phyloP scores from a whole-genome alignment of 306 rosid species.

The apple (Malus domestica) region DNA sequence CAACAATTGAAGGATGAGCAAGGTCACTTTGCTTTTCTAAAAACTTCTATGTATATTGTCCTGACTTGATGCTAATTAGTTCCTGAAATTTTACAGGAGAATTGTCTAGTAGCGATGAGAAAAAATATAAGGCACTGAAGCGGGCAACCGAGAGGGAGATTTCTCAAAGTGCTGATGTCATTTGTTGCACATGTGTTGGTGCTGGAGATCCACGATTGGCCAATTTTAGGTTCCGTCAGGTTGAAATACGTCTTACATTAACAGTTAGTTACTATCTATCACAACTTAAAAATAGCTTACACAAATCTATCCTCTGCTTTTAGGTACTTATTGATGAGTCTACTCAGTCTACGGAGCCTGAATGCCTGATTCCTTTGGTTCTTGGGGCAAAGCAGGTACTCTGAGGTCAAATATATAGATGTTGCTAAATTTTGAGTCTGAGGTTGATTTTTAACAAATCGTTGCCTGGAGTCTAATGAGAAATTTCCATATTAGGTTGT shows the following conservation, averaged over 20 bases:
- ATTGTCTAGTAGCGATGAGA: conserved; percentile 96
- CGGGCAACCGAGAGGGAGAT: conserved; percentile 99
- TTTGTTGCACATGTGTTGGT: conserved; percentile 98
- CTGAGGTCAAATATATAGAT: background rate
- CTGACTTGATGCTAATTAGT: background rate
- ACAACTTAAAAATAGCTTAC: conserved; percentile 20
- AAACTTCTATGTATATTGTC: background rate
- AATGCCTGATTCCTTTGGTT: conserved; percentile 97
- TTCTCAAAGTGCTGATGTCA: conserved; percentile 99
- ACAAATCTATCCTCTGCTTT: background rate
- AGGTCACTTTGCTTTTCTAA: conserved; percentile 32
- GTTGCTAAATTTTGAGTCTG: background rate
- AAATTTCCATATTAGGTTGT: conserved; percentile 55
- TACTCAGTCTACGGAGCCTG: conserved; percentile 97
- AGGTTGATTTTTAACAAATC: background rate
- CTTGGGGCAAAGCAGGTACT: conserved; percentile 98
- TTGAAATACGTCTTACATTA: conserved; percentile 27
- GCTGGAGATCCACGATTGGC: conserved; percentile 98
- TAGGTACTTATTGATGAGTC: conserved; percentile 99
- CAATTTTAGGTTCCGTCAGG: conserved; percentile 99
- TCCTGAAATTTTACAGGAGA: conserved; percentile 50
- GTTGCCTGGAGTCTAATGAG: conserved; percentile 2
- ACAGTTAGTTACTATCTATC: background rate
- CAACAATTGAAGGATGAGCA: conserved; percentile 98
- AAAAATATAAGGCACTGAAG: conserved; percentile 93